Conservation (phyloP, 2,329 filamentous ascomycete species). For the Microcyclospora tardicrescens region DNA sequence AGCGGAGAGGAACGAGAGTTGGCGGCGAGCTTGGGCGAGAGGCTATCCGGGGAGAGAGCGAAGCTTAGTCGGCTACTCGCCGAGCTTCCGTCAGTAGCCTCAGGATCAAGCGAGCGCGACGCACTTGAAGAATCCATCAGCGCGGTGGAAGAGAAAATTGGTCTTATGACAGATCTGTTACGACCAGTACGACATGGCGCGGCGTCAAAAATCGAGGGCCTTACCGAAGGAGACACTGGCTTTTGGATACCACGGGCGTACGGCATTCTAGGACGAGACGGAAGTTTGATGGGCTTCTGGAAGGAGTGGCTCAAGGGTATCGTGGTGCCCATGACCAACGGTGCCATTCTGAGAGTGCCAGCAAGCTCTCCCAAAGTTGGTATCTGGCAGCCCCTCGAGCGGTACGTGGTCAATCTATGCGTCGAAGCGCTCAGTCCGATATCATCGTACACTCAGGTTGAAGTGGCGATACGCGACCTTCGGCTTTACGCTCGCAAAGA, state of each 20-base stretch:
- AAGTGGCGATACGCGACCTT: slow-evolving; percentile 77
- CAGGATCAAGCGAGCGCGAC: slow-evolving; percentile 70
- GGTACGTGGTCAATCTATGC: slow-evolving; percentile 93
- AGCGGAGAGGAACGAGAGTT: slow-evolving; percentile 82
- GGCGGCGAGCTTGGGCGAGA: slow-evolving; percentile 78
- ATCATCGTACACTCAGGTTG: slow-evolving; percentile 89
- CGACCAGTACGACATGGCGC: slow-evolving; percentile 86
- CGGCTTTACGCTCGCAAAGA: slow-evolving; percentile 88
- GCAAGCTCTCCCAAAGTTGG: slow-evolving; percentile 81
- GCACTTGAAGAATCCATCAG: slow-evolving; percentile 87
- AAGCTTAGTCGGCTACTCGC: slow-evolving; percentile 80
- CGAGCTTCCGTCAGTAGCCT: slow-evolving; percentile 64
- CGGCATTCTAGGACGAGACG: slow-evolving; percentile 78
- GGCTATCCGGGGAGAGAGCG: slow-evolving; percentile 74
- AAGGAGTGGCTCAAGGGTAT: slow-evolving; percentile 96
- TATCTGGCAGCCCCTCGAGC: slow-evolving; percentile 89
- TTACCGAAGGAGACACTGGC: slow-evolving; percentile 89
- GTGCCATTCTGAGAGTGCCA: slow-evolving; percentile 67
- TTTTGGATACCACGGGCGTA: slow-evolving; percentile 93
- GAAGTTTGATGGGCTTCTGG: slow-evolving; percentile 79
- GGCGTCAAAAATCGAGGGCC: slow-evolving; percentile 89
- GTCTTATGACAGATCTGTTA: slow-evolving; percentile 89
- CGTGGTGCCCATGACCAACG: slow-evolving; percentile 90
- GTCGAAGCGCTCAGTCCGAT: slow-evolving; percentile 87
- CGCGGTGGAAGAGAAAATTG: slow-evolving; percentile 91